Evolutionary conservation across 2,329 filamentous ascomycete genomes (phyloP), one percentile per base, ranked within the genome.

Genomic region (Calonectria naviculata): DNA sequence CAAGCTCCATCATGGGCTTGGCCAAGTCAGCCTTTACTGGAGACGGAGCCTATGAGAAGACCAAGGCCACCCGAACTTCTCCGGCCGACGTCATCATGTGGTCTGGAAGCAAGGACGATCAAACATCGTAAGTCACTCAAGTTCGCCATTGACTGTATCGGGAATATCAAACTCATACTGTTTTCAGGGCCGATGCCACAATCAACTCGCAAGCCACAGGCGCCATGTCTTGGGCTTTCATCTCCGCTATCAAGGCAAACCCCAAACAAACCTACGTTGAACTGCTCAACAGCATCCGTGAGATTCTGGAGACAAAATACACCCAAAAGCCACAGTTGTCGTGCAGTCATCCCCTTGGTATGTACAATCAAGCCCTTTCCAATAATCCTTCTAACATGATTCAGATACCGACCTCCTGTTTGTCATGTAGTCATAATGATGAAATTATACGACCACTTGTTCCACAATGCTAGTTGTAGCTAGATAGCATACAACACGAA

Each of bases 191-290:
- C 84, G 97, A 99, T 83, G 95, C 97, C 15, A 94, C 92, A 31
- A 98, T 98, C 76, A 91, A 89, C 49, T 92, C 94, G 68, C 90
- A 98, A 85, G 96, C 97, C 38, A 99, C 97, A 0, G 97, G 97
- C 67, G 97, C 97, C 83, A 98, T 99, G 97, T 98, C 95, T 4
- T 98, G 94, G 91, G 97, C 97, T 2, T 99, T 99, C 83, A 97
- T 99, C 83, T 92, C 89, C 1, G 93, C 95, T 24, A 89, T 98
- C 80, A 95, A 94, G 87, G 95, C 95, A 86, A 97, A 97, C 81
- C 95, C 95, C 1, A 93, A 97, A 81, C 97, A 98, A 87, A 98
- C 93, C 85, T 99, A 99, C 81, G 94, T 98, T 62, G 93, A 98
- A 87, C 87, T 99, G 69, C 89, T 99, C 76, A 98, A 98, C 88